Percentiles rank a stretch among this genome's conserved stretches.
Conservation (phyloP, 495 filamentous ascomycete genomes). For the Amorphotheca resinae region DNA sequence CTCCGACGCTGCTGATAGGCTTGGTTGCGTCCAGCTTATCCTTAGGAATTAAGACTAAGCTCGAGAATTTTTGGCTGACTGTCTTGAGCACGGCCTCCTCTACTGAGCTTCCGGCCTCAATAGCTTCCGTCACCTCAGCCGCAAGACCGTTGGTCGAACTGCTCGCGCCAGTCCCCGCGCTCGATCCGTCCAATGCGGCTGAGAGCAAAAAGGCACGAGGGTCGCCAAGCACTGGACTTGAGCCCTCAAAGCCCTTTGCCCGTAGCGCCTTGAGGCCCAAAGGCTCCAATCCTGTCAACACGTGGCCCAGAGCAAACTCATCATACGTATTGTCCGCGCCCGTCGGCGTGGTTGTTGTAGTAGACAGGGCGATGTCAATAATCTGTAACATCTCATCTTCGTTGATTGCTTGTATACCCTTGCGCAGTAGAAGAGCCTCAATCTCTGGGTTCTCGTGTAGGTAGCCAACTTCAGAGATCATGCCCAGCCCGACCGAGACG, state of each 20-base stretch:
- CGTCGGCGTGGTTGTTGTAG: neutral
- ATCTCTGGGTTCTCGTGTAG: constrained; percentile 7
- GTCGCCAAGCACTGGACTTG: neutral
- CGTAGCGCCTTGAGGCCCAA: neutral
- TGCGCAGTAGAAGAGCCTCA: neutral
- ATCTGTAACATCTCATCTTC: constrained; percentile 1
- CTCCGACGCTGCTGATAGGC: constrained; percentile 22
- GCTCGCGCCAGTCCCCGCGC: neutral
- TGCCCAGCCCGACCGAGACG: constrained; percentile 38
- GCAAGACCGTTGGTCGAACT: neutral
- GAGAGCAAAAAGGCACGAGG: neutral
- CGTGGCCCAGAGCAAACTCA: neutral
- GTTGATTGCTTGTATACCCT: constrained; percentile 16
- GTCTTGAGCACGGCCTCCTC: constrained; percentile 13
- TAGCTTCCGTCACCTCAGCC: neutral
- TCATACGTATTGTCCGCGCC: constrained; percentile 14
- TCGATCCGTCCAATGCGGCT: neutral
- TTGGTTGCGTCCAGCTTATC: constrained; percentile 23
- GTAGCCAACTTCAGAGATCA: constrained; percentile 24
- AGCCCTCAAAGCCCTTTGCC: neutral
- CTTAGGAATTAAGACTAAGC: constrained; percentile 21
- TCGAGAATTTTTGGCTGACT: constrained; percentile 19
- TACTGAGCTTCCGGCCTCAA: neutral
- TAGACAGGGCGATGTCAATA: constrained; percentile 1
- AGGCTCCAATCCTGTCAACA: neutral